A percentile compares a stretch with the other conserved stretches of the same genome.
These are phyloP conservation scores for Boletellus deceptivus DNA, from an alignment of 1,284 basidiomycete genomes.

Conservation along the genomic window DNA sequence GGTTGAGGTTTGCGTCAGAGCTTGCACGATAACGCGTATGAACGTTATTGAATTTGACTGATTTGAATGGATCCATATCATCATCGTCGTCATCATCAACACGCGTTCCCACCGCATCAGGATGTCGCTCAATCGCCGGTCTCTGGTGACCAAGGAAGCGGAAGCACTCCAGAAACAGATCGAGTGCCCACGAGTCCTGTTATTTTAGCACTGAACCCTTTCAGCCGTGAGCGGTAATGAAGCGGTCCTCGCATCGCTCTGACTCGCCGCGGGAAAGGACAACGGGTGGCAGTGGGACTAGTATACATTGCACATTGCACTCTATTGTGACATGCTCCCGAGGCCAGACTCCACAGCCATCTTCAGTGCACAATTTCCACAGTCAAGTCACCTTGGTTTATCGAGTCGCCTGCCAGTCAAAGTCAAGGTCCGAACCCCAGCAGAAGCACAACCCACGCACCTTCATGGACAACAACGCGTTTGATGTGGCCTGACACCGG, in stretches of 20 bases:
- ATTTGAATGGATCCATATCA: slow-evolving; percentile 11
- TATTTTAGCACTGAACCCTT: slow-evolving; percentile 12
- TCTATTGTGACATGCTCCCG: slow-evolving; percentile 18
- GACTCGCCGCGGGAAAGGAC: slow-evolving; percentile 1
- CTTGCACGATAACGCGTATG: slow-evolving; percentile 19
- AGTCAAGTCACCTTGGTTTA: slow-evolving; percentile 85
- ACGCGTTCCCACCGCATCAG: slow-evolving; percentile 25
- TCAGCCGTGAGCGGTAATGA: slow-evolving; percentile 20
- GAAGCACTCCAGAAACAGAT: slow-evolving; percentile 4
- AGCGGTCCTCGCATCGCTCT: slow-evolving; percentile 1
- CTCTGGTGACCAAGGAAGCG: slow-evolving; percentile 5
- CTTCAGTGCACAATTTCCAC: slow-evolving; percentile 78
- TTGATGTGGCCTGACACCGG: slow-evolving; percentile 95
- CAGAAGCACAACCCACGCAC: slow-evolving; percentile 35
- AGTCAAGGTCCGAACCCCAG: slow-evolving; percentile 5
- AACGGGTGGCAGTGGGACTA: slow-evolving; percentile 8
- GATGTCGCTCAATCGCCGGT: slow-evolving; percentile 8
- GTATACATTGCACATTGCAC: slow-evolving; percentile 19
- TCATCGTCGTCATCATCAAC: neutral
- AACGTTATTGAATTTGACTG: slow-evolving; percentile 24
- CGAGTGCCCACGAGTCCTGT: slow-evolving; percentile 7
- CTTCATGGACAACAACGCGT: slow-evolving; percentile 86
- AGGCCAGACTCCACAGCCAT: slow-evolving; percentile 2
- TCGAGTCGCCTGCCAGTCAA: slow-evolving; percentile 66
- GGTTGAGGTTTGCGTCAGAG: slow-evolving; percentile 31